A percentile compares a stretch with the other conserved stretches of the same genome.
Evolutionary conservation across 2,329 filamentous ascomycete species (phyloP).

Genomic region (Chaetothyriales sp.): DNA sequence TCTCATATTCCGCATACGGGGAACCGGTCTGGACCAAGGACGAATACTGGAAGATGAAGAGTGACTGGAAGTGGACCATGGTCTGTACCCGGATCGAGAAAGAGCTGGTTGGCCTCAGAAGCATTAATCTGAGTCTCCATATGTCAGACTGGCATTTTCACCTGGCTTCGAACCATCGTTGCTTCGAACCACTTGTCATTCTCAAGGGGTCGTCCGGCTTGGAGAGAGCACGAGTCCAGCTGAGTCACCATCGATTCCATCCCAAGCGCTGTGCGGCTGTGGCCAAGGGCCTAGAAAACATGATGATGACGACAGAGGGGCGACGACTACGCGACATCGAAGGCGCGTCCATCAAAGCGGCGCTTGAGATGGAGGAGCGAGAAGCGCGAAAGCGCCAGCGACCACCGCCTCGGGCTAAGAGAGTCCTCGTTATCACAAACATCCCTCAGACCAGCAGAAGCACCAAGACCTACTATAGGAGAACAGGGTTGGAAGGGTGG

Average conservation of each 20-base stretch:
- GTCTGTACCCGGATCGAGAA: constrained; percentile 7
- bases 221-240: constrained; percentile 6
- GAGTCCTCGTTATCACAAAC: constrained; percentile 4
- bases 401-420: background rate
- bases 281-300: constrained; percentile 10
- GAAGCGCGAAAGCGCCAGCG: constrained; percentile 1
- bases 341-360: constrained; percentile 5
- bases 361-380: constrained; percentile 7
- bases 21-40: constrained; percentile 12
- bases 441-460: background rate
- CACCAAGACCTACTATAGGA: background rate
- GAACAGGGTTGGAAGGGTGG: background rate
- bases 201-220: constrained; percentile 10
- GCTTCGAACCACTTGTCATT: constrained; percentile 9
- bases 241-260: constrained; percentile 13
- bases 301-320: constrained; percentile 15
- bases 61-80: constrained; percentile 14
- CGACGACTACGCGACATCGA: constrained; percentile 5
- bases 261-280: constrained; percentile 1
- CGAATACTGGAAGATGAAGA: constrained; percentile 10
- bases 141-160: constrained; percentile 15
- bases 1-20: constrained; percentile 12
- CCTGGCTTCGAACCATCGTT: constrained; percentile 7
- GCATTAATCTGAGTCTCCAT: constrained; percentile 9
- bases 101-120: constrained; percentile 7